Evolutionary conservation across 306 rosid genomes (phyloP).

Genomic region (Vigna reflexopilosa): DNA sequence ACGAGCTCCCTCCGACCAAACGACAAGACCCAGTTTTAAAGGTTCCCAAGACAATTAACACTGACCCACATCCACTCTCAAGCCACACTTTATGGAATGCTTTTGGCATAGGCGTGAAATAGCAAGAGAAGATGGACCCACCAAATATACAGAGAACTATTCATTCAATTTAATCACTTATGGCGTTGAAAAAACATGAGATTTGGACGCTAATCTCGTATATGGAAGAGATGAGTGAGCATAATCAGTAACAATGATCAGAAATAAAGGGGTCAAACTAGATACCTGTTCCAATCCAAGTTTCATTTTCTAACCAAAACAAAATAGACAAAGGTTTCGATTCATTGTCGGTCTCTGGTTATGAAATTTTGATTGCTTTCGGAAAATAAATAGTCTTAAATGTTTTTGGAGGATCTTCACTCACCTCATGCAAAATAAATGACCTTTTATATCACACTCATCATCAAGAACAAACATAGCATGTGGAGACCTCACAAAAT

Average conservation of each 20-base stretch:
- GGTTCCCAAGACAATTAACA: conserved; percentile 58
- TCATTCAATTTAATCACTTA: conserved; percentile 13
- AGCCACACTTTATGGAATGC: conserved; percentile 56
- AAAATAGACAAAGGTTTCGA: conserved; percentile 27
- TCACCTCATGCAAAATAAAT: conserved; percentile 19
- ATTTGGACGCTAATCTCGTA: conserved; percentile 31
- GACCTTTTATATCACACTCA: not conserved
- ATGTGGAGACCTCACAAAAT: not conserved
- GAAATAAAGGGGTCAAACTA: not conserved
- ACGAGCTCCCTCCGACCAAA: conserved; percentile 69
- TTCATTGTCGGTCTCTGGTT: conserved; percentile 9
- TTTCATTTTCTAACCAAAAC: conserved; percentile 4
- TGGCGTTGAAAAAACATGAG: conserved; percentile 22
- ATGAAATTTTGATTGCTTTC: conserved; percentile 9
- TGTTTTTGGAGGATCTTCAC: conserved; percentile 18
- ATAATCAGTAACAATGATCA: not conserved
- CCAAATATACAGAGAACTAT: conserved; percentile 23
- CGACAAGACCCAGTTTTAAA: conserved; percentile 66
- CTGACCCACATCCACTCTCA: conserved; percentile 65
- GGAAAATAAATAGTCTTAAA: not conserved
- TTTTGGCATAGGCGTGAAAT: conserved; percentile 70
- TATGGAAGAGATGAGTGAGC: not conserved
- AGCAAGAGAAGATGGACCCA: conserved; percentile 52
- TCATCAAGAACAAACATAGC: not conserved
- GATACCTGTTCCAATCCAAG: conserved; percentile 2